Conservation (phyloP, 2,329 filamentous ascomycete genomes). For the Uncinocarpus reesii region DNA sequence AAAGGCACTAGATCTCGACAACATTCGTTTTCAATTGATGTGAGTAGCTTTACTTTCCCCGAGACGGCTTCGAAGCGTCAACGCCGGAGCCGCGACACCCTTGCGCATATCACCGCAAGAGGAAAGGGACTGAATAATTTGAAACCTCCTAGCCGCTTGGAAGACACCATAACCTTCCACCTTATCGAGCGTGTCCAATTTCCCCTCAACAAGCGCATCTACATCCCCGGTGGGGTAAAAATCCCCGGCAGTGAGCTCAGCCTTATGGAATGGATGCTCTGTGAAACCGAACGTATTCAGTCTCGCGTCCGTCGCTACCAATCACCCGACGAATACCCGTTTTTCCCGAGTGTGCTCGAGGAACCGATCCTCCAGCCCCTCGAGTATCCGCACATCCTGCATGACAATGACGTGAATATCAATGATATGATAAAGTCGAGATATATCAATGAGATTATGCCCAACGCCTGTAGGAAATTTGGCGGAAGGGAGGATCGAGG, state of each 20-base stretch:
- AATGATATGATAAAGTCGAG: conserved; percentile 77
- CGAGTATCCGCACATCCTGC: conserved; percentile 76
- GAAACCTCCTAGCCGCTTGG: conserved; percentile 58
- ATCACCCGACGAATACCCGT: conserved; percentile 92
- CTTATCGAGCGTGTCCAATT: conserved; percentile 98
- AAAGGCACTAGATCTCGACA: conserved; percentile 76
- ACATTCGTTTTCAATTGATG: conserved; percentile 93
- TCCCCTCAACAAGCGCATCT: conserved; percentile 80
- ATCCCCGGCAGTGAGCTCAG: conserved; percentile 64
- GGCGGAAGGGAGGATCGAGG: conserved; percentile 63
- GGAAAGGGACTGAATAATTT: background rate
- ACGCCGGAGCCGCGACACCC: background rate
- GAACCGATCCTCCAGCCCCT: conserved; percentile 77
- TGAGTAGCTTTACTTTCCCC: conserved; percentile 37
- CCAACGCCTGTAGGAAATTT: conserved; percentile 67
- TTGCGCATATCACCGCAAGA: background rate
- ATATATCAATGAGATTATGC: conserved; percentile 75
- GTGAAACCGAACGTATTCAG: conserved; percentile 80
- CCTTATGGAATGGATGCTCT: conserved; percentile 89
- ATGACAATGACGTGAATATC: conserved; percentile 80
- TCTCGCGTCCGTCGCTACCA: conserved; percentile 90
- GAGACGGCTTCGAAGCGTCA: background rate
- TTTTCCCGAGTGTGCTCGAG: conserved; percentile 76
- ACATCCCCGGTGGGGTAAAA: conserved; percentile 64
- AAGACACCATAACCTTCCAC: conserved; percentile 96